These are phyloP conservation scores for Funneliformis geosporum DNA, from an alignment of 192 early-diverging fungal genomes.

Conservation along the genomic window DNA sequence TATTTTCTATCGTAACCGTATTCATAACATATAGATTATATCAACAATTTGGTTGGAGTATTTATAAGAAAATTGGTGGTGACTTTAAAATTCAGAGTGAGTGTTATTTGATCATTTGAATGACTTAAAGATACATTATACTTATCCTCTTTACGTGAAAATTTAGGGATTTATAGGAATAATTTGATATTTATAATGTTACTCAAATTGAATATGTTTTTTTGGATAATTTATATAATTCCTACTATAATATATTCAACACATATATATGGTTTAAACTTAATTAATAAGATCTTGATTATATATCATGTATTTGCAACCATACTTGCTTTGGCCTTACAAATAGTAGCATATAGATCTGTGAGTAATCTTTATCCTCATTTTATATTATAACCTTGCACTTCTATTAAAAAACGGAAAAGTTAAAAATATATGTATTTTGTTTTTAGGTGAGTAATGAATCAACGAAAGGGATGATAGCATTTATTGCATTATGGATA, in stretches of 20 bases:
- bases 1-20: background rate
- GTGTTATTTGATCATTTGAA: background rate
- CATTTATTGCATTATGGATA: background rate
- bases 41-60: background rate
- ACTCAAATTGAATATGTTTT: background rate
- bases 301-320: background rate
- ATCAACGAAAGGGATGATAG: background rate
- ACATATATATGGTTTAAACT: background rate
- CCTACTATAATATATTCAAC: background rate
- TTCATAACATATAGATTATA: background rate
- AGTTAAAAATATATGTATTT: background rate
- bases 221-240: background rate
- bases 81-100: background rate
- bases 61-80: background rate
- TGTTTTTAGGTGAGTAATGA: background rate
- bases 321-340: background rate
- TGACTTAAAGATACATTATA: background rate
- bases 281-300: background rate
- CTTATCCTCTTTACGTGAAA: background rate
- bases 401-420: background rate
- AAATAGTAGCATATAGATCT: background rate
- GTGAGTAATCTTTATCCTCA: background rate
- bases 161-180: background rate
- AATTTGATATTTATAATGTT: background rate
- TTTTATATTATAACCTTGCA: background rate